Base-by-base conservation (phyloP, 2,329 filamentous ascomycete species). In the Ceratocystiopsis sp. region DNA sequence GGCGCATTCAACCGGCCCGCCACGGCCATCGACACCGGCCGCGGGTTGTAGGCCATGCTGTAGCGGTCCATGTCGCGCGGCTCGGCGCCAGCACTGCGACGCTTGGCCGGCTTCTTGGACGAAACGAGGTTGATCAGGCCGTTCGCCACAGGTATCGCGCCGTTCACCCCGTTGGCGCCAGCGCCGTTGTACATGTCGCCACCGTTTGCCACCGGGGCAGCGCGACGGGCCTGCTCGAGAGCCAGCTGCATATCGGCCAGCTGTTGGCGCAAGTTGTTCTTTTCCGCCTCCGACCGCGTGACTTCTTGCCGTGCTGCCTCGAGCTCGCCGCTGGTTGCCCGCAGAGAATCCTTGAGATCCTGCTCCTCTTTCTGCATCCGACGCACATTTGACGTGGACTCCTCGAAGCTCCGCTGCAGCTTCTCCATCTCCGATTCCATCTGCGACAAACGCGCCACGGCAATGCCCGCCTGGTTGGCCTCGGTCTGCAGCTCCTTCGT, bases 381-480 rank as follows among this genome's bases (percentile, higher is more conserved):
- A 63, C 94, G 93, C 62, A 94, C 84, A 59, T 87, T 95, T 49
- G 78, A 73, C 5, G 81, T 79, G 48, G 87, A 93, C 57, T 98
- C 91, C 45, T 93, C 84, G 61, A 93, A 93, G 56, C 75, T 91
- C 47, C 74, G 67, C 61, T 95, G 86, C 41, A 96, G 69, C 61
- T 84, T 87, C 66, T 79, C 80, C 82, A 96, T 94, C 56, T 98
- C 91, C 53, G 86, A 82, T 59, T 98, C 91, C 78, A 96, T 84
- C 40, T 81, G 84, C 53, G 83, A 78, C 43, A 98, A 69, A 51
- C 85, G 83, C 50, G 91, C 91, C 42, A 89, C 86, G 3, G 84
- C 84, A 55, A 96, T 95, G 63, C 91, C 91, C 43, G 89, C 91
- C 64, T 96, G 89, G 61, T 98, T 98, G 47, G 91, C 91, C 61